phyloP scores from a whole-genome alignment of 2,329 filamentous ascomycete species.

The Fusarium sp. region DNA sequence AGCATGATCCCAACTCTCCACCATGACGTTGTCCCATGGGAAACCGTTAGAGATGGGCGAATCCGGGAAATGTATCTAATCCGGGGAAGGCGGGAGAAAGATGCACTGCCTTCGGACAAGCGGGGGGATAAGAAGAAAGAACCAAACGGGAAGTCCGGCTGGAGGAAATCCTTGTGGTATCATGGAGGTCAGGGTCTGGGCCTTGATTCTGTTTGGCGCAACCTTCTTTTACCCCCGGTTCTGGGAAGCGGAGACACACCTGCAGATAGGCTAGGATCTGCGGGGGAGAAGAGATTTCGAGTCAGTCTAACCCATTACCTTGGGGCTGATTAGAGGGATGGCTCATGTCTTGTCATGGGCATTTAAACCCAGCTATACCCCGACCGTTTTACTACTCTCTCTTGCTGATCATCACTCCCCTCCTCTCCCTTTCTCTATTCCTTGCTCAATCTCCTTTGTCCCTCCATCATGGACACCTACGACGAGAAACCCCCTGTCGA shows the following conservation, averaged over 20 bases:
- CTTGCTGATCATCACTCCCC: neutral
- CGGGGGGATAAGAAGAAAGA: neutral
- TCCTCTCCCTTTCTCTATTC: too few relatives aligned
- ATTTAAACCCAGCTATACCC: constrained; percentile 5
- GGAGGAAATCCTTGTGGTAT: neutral
- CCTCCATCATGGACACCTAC: constrained; percentile 5
- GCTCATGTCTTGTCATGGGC: neutral
- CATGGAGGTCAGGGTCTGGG: neutral
- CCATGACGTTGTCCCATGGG: neutral
- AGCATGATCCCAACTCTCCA: neutral
- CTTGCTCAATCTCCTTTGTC: neutral
- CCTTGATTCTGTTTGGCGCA: neutral
- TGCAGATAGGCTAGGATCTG: neutral
- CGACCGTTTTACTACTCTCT: neutral
- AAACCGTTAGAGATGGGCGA: neutral
- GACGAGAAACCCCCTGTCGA: constrained; percentile 7
- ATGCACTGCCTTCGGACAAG: neutral
- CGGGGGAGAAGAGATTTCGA: neutral
- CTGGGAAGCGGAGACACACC: constrained; percentile 6
- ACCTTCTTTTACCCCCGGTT: neutral
- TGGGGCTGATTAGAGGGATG: neutral
- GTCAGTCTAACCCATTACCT: neutral
- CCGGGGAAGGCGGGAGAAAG: neutral
- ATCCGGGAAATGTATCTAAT: neutral
- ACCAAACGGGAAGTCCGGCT: neutral